Evolutionary conservation across 306 rosid genomes (phyloP), one percentile per base, ranked within the genome.

Genomic region (Ziziphus jujuba): DNA sequence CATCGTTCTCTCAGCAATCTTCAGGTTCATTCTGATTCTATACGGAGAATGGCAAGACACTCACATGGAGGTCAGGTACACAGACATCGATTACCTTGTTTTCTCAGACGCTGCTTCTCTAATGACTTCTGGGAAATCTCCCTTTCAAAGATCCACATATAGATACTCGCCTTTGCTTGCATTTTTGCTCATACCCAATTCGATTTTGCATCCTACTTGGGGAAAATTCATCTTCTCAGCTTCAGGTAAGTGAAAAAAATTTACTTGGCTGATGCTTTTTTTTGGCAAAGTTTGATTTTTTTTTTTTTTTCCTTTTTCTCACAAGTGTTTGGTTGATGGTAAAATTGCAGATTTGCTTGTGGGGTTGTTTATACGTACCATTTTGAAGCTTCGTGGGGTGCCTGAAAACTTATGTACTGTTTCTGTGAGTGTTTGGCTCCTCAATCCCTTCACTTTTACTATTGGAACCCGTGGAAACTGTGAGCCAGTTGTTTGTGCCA

Each of bases 21-120:
- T 93, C 28, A 87, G 97, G 20, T 58, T 77, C 57, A 62, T 77
- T 54, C 76, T 90, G 25, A 88, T 90, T 67, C 16, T 88, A 14
- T 93, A 88, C 54, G 96, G 99, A 45, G 99, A 88, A 74, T 93
- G 96, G 97, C 97, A 93, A 79, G 99, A 93, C 72, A 69, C 87
- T 19, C 89, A 93, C 69, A 80, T 93, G 95, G 96, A 93, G 59
- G 99, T 88, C 52, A 75, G 95, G 56, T 88, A 86, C 78, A 93
- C 97, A 14, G 99, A 93, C 56, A 84, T 88, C 58, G 99, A 93
- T 74, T 93, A 93, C 85, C 53, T 84, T 23, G 97, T 93, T 19
- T 90, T 93, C 71, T 93, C 97, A 7, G 97, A 90, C 59, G 99
- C 96, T 19, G 90, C 99, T 55, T 81, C 97, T 63, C 76, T 88